Evolutionary conservation across 139 green algal genomes (phyloP), one percentile per base, ranked within the genome.

Genomic region (Ulvella scutata): DNA sequence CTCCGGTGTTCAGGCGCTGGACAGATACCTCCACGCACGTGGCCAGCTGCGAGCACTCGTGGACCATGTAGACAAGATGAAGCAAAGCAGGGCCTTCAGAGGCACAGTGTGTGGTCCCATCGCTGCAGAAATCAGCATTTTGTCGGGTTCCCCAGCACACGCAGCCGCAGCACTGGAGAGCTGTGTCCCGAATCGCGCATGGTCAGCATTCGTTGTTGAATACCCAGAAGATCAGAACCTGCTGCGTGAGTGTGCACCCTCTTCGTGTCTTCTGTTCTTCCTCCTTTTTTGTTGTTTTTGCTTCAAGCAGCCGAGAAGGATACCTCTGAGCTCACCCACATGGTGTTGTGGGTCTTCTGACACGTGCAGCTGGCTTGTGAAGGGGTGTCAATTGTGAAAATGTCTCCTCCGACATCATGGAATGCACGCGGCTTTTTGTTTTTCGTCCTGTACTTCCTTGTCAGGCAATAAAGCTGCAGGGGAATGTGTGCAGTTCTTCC

Each of bases 101-200:
- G 83, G 75, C 4, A 34, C 29, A 9, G 85, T 94, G 37, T 84
- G 82, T 38, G 89, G 89, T 13, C 89, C 89, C 7, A 74, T 94
- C 13, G 74, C 81, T 1, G 26, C 75, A 21, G 81, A 95, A 77
- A 78, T 95, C 23, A 82, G 43, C 73, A 89, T 36, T 61, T 79
- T 33, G 21, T 38, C 43, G 31, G 73, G 2, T 3, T 2, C 67
- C 76, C 74, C 59, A 74, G 34, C 20, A 7, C 20, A 40, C 33
- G 35, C 62, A 6, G 33, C 35, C 35, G 62, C 62, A 21, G 62
- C 33, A 28, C 26, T 76, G 20, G 34, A 61, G 21, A 61, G 34
- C 37, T 76, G 72, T n/a, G 37, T 61, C 23, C 37, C 72, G 17
- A 60, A 13, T 21, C 37, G 37, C 33, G 34, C 78, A 28, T 87